A percentile compares a stretch with the other conserved stretches of the same genome.
phyloP scores from a whole-genome alignment of 73 alveolate species.

The Tetrahymena malaccensis region DNA sequence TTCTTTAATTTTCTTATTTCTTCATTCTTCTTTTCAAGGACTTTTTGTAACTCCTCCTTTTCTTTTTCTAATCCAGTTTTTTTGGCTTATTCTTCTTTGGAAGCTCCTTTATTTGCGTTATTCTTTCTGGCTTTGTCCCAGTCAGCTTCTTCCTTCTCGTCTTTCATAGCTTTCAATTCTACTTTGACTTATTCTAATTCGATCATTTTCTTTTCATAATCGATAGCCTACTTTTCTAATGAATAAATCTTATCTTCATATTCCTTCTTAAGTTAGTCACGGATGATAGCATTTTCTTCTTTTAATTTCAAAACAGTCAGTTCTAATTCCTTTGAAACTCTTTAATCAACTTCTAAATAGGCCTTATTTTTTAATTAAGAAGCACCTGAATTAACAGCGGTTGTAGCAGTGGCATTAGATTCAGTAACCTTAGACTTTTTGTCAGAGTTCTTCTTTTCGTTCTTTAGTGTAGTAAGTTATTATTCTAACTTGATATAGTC shows the following conservation, averaged over 20 bases:
- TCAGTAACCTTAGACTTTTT: not conserved
- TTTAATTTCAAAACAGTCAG: not conserved
- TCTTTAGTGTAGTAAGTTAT: not conserved
- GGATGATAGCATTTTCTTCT: not conserved
- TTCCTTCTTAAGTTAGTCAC: not conserved
- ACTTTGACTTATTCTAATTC: not conserved
- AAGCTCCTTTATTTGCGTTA: not conserved
- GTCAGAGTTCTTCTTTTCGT: not conserved
- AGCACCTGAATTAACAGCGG: not conserved
- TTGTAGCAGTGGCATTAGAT: not conserved
- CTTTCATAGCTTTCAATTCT: not conserved
- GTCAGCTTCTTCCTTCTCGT: not conserved
- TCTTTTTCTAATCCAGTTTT: not conserved
- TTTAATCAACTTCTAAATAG: not conserved
- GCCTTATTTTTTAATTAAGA: not conserved
- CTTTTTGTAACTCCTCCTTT: not conserved
- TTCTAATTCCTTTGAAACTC: not conserved
- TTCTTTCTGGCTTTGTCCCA: not conserved
- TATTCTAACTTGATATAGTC: not conserved
- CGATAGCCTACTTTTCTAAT: not conserved
- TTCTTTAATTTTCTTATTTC: not conserved
- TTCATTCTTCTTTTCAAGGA: not conserved
- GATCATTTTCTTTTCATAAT: not conserved
- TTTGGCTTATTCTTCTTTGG: not conserved
- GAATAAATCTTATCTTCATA: not conserved